Conservation (phyloP, 495 filamentous ascomycete genomes). For the Daldinia concentrica region DNA sequence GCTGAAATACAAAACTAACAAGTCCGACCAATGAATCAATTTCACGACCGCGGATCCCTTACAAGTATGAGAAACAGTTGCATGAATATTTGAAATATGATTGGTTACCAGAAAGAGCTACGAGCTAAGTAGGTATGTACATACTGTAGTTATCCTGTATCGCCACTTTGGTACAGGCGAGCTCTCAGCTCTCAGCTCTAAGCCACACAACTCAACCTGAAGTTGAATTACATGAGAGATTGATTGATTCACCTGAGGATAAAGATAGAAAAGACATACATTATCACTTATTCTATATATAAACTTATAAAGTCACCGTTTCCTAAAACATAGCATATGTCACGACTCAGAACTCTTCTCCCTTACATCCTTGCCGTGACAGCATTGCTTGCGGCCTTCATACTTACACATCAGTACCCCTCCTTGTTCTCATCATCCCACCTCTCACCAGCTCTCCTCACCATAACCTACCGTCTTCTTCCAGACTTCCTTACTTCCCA, state of each 20-base stretch:
- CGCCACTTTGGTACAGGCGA: constrained; percentile 17
- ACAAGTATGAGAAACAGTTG: neutral
- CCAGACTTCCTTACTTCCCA: neutral
- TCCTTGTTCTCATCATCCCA: constrained; percentile 16
- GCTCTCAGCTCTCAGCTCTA: constrained; percentile 14
- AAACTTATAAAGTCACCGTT: constrained; percentile 14
- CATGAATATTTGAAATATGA: constrained; percentile 13
- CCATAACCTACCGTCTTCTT: constrained; percentile 15
- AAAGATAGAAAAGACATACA: constrained; percentile 5
- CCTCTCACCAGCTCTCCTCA: neutral
- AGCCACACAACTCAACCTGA: constrained; percentile 24
- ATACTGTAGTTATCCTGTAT: neutral
- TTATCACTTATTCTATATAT: constrained; percentile 14
- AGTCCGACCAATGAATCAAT: neutral
- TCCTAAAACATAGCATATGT: constrained; percentile 13
- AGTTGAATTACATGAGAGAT: neutral
- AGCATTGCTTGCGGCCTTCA: constrained; percentile 18
- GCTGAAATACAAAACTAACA: neutral
- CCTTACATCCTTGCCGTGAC: constrained; percentile 20
- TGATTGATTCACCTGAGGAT: neutral
- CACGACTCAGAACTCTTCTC: constrained; percentile 17
- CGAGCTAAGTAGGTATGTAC: constrained; percentile 7
- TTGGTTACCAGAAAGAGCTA: constrained; percentile 13
- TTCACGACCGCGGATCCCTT: too few species aligned
- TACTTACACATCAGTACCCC: constrained; percentile 20